Evolutionary conservation across 495 filamentous ascomycete species (phyloP).

Genomic region (Trichoderma orchidacearum): DNA sequence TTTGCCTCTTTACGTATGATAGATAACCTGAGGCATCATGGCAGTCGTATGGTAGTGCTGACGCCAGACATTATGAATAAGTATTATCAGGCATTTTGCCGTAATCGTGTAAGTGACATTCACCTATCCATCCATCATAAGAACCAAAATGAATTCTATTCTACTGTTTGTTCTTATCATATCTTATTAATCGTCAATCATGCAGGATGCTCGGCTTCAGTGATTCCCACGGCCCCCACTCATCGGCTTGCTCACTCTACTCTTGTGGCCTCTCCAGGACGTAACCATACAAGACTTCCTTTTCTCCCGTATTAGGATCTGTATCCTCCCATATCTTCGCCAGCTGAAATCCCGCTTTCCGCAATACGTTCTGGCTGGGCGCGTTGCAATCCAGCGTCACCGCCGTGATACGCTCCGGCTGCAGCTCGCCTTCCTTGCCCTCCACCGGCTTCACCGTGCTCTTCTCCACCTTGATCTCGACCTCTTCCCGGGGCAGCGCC

Average conservation of each 20-base stretch:
- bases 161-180: too few relatives aligned
- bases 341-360: slow-evolving; percentile 23
- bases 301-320: slow-evolving; percentile 7
- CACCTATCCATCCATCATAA: too few relatives aligned
- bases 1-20: too few relatives aligned
- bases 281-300: not conserved
- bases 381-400: slow-evolving; percentile 18
- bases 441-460: slow-evolving; percentile 2
- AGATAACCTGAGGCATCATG: too few relatives aligned
- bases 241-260: too few relatives aligned
- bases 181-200: not conserved
- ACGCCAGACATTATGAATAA: too few relatives aligned
- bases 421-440: slow-evolving; percentile 3
- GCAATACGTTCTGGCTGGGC: slow-evolving; percentile 21
- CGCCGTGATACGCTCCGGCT: slow-evolving; percentile 20
- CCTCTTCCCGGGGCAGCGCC: slow-evolving; percentile 20
- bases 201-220: not conserved
- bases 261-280: not conserved
- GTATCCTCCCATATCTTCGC: slow-evolving; percentile 10
- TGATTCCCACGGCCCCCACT: not conserved
- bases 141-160: not conserved
- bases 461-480: slow-evolving; percentile 11
- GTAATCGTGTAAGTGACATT: too few relatives aligned
- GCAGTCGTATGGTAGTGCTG: too few relatives aligned
- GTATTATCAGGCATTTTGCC: too few relatives aligned